Evolutionary conservation across 371 early-diverging fungal species (phyloP).

Genomic region (Zychaea mexicana): DNA sequence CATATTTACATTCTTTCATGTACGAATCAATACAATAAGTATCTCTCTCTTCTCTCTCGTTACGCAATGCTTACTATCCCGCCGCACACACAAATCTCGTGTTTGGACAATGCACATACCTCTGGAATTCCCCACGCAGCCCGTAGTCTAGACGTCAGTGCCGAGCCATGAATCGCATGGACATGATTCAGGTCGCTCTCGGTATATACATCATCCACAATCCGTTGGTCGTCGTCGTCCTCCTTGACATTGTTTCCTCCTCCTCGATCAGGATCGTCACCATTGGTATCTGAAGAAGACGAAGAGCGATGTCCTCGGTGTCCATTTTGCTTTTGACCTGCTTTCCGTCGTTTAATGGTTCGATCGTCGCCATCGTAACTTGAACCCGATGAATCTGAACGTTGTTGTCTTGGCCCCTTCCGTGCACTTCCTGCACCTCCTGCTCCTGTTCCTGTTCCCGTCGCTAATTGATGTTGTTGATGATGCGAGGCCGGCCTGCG

Average conservation of each 20-base stretch:
- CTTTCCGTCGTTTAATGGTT: not conserved
- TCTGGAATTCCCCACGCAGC: constrained; percentile 47
- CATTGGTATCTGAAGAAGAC: constrained; percentile 1
- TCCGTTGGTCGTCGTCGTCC: constrained; percentile 1
- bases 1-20: constrained; percentile 48
- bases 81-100: no score
- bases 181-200: constrained; percentile 37
- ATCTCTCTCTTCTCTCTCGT: no score
- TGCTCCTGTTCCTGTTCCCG: not conserved
- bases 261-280: not conserved
- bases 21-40: no score
- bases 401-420: not conserved
- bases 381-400: not conserved
- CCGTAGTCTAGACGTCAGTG: constrained; percentile 25
- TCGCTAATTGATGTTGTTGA: not conserved
- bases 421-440: no score
- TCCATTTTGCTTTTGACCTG: constrained; percentile 1
- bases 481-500: constrained; percentile 6
- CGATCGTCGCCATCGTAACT: not conserved
- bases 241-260: constrained; percentile 7
- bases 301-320: not conserved
- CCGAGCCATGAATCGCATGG: constrained; percentile 34
- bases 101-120: no score
- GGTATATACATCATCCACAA: constrained; percentile 26
- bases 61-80: no score